These are phyloP conservation scores for Rubus parviflorus DNA, from an alignment of 306 rosid species.

Conservation along the genomic window DNA sequence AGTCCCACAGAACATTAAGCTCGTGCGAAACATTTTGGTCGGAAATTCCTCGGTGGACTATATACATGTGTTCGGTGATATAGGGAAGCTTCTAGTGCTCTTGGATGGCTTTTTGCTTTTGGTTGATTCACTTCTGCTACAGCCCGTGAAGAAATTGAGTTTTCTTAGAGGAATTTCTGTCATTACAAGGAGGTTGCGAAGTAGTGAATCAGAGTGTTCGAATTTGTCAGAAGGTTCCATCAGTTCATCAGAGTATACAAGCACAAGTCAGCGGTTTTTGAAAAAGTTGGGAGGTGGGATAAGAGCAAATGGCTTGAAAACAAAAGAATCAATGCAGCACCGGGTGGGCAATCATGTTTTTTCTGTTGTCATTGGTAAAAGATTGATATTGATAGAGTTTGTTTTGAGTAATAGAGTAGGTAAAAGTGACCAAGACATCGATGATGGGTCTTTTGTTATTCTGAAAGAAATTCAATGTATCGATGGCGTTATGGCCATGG, in stretches of 20 bases:
- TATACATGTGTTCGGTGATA: slow-evolving; percentile 49
- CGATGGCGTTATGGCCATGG: slow-evolving; percentile 76
- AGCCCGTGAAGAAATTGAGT: slow-evolving; percentile 52
- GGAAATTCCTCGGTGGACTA: slow-evolving; percentile 52
- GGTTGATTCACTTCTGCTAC: slow-evolving; percentile 55
- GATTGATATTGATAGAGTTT: slow-evolving; percentile 67
- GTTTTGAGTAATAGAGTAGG: slow-evolving; percentile 49
- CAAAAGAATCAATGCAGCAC: slow-evolving; percentile 50
- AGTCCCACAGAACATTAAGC: slow-evolving; percentile 41
- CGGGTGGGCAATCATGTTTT: slow-evolving; percentile 53
- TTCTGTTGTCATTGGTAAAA: slow-evolving; percentile 60
- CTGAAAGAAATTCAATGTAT: slow-evolving; percentile 77
- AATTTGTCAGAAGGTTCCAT: slow-evolving; percentile 31
- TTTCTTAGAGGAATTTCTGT: slow-evolving; percentile 60
- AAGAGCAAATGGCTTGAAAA: slow-evolving; percentile 63
- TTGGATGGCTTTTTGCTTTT: slow-evolving; percentile 67
- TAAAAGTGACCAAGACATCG: slow-evolving; percentile 47
- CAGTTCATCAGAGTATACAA: slow-evolving; percentile 34
- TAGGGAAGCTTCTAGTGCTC: slow-evolving; percentile 58
- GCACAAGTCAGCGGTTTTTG: slow-evolving; percentile 58
- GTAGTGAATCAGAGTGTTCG: slow-evolving; percentile 51
- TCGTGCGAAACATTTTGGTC: slow-evolving; percentile 48
- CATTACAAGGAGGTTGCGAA: slow-evolving; percentile 51
- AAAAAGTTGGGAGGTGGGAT: slow-evolving; percentile 70
- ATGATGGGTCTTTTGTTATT: slow-evolving; percentile 54